Conservation (phyloP, 2,329 filamentous ascomycete species). For the Phyllosticta citriasiana region DNA sequence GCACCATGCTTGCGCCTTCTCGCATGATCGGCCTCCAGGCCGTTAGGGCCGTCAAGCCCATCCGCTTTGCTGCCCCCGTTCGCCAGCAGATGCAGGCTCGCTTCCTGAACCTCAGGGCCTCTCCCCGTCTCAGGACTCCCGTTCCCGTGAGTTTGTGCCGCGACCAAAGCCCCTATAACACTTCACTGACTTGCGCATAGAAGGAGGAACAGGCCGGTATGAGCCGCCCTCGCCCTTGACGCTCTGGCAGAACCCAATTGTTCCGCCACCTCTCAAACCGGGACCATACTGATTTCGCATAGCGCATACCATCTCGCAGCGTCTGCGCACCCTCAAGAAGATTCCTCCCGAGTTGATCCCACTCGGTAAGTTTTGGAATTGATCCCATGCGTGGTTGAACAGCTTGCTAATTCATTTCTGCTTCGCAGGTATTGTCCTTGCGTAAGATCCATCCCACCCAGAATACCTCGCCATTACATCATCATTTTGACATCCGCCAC, state of each 20-base stretch:
- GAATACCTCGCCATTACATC: neutral
- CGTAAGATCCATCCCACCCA: constrained; percentile 44
- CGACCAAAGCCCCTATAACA: neutral
- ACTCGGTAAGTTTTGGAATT: constrained; percentile 56
- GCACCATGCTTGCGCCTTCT: constrained; percentile 28
- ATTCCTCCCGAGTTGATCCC: constrained; percentile 91
- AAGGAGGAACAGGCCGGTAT: constrained; percentile 56
- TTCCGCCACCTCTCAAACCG: neutral
- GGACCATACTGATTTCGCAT: constrained; percentile 5
- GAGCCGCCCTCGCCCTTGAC: constrained; percentile 13
- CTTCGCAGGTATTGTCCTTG: constrained; percentile 69
- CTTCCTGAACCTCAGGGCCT: constrained; percentile 34
- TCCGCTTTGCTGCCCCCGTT: constrained; percentile 8
- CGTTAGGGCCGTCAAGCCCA: constrained; percentile 9
- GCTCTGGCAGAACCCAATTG: neutral
- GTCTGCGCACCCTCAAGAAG: constrained; percentile 77
- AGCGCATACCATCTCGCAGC: constrained; percentile 97
- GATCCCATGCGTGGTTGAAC: constrained; percentile 3
- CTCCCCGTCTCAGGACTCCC: constrained; percentile 42
- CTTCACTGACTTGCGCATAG: constrained; percentile 37
- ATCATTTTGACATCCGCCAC: constrained; percentile 10
- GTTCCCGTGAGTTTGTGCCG: constrained; percentile 53
- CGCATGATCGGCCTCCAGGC: constrained; percentile 29
- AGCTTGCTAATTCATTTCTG: constrained; percentile 15
- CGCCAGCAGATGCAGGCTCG: constrained; percentile 6